Conservation (phyloP, 345 rosid genomes). For the Reutealis trisperma region DNA sequence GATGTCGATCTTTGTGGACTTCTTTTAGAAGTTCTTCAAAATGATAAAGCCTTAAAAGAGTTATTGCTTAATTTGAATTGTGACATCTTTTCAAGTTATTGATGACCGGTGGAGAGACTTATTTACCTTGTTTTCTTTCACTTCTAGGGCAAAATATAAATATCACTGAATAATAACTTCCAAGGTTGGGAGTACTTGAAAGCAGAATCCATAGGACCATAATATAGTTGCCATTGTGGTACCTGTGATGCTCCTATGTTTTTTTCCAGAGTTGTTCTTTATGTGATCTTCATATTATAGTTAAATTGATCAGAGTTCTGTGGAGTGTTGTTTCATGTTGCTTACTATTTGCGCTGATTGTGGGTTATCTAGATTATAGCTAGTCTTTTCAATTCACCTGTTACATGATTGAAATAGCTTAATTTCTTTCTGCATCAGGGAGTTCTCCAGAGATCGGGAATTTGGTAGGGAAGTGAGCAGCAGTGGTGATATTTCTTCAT, state of each 20-base stretch:
- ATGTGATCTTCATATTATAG: no score
- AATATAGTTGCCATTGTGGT: background rate
- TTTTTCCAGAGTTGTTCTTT: no score
- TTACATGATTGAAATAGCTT: background rate
- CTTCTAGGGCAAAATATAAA: no score
- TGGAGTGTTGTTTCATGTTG: background rate
- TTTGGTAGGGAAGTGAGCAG: slow-evolving; percentile 67
- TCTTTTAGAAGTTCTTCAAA: no score
- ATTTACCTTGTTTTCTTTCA: no score
- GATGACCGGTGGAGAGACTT: no score
- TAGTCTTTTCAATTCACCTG: background rate
- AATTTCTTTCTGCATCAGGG: slow-evolving; percentile 45
- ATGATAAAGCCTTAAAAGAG: no score
- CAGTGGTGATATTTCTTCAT: slow-evolving; percentile 42
- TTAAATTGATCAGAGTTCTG: no score
- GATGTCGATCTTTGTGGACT: background rate
- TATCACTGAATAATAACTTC: no score
- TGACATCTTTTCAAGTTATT: no score
- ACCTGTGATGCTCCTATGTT: background rate
- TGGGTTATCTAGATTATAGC: background rate
- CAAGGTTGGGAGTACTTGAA: no score
- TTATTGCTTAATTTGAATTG: no score
- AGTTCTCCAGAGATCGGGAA: slow-evolving; percentile 69
- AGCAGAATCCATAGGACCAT: background rate
- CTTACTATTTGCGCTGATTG: background rate